These are phyloP conservation scores for Blastocystis sp. DNA, from an alignment of 352 stramenopile species.

Conservation along the genomic window DNA sequence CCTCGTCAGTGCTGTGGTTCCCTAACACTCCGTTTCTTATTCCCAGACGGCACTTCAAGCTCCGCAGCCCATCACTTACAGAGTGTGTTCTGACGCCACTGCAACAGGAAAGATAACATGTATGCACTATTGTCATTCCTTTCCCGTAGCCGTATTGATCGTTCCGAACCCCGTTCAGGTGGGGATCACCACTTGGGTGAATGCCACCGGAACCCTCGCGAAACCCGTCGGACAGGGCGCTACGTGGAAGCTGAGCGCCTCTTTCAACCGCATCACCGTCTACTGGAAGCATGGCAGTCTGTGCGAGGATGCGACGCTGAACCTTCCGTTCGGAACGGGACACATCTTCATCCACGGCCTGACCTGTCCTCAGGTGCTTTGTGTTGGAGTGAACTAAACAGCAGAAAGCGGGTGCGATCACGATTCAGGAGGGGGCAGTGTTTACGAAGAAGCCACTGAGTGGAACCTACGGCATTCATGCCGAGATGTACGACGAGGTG, in stretches of 20 bases:
- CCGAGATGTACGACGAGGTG: background rate
- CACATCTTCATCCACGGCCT: background rate
- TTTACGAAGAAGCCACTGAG: background rate
- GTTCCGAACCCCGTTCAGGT: background rate
- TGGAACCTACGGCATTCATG: background rate
- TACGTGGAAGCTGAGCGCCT: constrained; percentile 51
- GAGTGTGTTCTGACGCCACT: background rate
- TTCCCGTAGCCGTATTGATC: background rate
- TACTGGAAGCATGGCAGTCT: background rate
- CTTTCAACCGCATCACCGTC: background rate
- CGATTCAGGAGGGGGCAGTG: background rate
- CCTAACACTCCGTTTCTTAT: background rate
- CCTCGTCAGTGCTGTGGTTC: background rate
- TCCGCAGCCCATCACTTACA: background rate
- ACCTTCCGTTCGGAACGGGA: background rate
- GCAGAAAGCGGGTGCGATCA: background rate
- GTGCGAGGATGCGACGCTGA: background rate
- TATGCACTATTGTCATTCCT: background rate
- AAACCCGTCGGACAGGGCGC: background rate
- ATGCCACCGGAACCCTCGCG: background rate
- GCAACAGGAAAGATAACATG: background rate
- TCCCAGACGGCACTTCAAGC: background rate
- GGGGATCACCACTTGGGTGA: background rate
- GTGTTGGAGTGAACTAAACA: background rate
- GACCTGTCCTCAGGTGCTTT: background rate